A percentile compares a stretch with the other conserved stretches of the same genome.
These are phyloP conservation scores for Russula brevipes DNA, from an alignment of 768 basidiomycete genomes.

Conservation along the genomic window DNA sequence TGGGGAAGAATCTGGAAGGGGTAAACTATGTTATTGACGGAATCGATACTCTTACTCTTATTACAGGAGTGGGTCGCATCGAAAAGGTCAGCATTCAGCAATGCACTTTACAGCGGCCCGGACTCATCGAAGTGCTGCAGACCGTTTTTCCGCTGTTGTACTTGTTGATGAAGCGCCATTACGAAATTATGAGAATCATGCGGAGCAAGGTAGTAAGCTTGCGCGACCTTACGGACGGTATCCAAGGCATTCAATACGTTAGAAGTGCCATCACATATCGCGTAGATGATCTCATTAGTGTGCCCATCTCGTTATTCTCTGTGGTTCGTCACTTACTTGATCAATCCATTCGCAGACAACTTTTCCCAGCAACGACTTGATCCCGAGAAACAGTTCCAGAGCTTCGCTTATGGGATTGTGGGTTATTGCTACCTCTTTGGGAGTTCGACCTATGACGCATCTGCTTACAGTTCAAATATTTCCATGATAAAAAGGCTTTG, in stretches of 20 bases:
- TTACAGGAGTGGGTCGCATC: conserved; percentile 29
- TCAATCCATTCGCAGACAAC: conserved; percentile 12
- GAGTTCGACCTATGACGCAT: not conserved
- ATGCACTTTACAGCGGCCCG: not conserved
- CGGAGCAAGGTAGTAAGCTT: not conserved
- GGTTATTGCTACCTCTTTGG: not conserved
- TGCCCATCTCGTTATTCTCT: not conserved
- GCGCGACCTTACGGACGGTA: not conserved
- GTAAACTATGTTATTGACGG: conserved; percentile 31
- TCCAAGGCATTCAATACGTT: not conserved
- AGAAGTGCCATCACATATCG: not conserved
- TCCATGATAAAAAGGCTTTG: not conserved
- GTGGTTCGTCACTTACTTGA: not conserved
- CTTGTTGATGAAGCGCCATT: conserved; percentile 22
- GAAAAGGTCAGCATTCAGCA: conserved; percentile 27
- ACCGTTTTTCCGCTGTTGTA: conserved; percentile 18
- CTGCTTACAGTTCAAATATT: conserved; percentile 9
- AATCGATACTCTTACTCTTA: conserved; percentile 28
- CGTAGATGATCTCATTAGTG: conserved; percentile 1
- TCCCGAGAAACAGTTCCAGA: conserved; percentile 21
- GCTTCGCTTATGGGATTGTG: conserved; percentile 26
- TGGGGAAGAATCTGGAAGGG: conserved; percentile 26
- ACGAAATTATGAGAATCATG: conserved; percentile 22
- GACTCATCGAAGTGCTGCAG: not conserved
- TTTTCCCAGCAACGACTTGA: conserved; percentile 26